Percentiles rank a stretch among this genome's conserved stretches.
Evolutionary conservation across 352 stramenopile genomes (phyloP).

Genomic region (Phytophthora pseudosyringae): DNA sequence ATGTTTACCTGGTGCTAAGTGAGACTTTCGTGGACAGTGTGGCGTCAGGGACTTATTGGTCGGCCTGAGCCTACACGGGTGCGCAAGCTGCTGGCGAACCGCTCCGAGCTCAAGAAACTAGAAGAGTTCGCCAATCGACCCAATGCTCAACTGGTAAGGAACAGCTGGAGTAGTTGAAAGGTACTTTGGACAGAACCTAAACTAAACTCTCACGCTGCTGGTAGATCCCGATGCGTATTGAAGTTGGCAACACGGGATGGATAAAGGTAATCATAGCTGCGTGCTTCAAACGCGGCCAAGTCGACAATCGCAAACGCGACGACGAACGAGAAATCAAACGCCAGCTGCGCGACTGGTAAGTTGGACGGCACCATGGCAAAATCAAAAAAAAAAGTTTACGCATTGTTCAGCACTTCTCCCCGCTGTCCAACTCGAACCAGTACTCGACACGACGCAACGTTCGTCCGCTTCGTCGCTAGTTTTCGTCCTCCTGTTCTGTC

Average conservation of each 20-base stretch:
- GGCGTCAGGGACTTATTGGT: slow-evolving; percentile 76
- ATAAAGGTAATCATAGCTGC: slow-evolving; percentile 85
- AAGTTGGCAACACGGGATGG: slow-evolving; percentile 81
- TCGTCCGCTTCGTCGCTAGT: slow-evolving; percentile 16
- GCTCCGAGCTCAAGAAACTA: slow-evolving; percentile 81
- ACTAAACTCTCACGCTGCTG: not conserved
- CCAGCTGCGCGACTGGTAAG: slow-evolving; percentile 78
- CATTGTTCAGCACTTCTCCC: slow-evolving; percentile 38
- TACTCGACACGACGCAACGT: slow-evolving; percentile 4
- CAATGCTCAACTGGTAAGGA: slow-evolving; percentile 71
- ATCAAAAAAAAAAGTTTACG: slow-evolving; percentile 46
- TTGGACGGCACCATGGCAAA: slow-evolving; percentile 15
- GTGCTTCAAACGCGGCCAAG: slow-evolving; percentile 67
- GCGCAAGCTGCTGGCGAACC: slow-evolving; percentile 78
- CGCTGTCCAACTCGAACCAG: slow-evolving; percentile 11
- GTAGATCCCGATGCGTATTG: slow-evolving; percentile 75
- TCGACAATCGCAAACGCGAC: slow-evolving; percentile 80
- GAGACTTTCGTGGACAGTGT: slow-evolving; percentile 50
- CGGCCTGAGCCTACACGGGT: slow-evolving; percentile 70
- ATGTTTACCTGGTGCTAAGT: slow-evolving; percentile 15
- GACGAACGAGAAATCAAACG: slow-evolving; percentile 78
- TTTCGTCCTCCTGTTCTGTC: slow-evolving; percentile 12
- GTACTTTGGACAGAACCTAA: not conserved
- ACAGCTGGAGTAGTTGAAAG: not conserved
- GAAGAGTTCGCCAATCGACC: slow-evolving; percentile 65